Conservation (phyloP, 352 stramenopile species). For the Plasmopara halstedii region DNA sequence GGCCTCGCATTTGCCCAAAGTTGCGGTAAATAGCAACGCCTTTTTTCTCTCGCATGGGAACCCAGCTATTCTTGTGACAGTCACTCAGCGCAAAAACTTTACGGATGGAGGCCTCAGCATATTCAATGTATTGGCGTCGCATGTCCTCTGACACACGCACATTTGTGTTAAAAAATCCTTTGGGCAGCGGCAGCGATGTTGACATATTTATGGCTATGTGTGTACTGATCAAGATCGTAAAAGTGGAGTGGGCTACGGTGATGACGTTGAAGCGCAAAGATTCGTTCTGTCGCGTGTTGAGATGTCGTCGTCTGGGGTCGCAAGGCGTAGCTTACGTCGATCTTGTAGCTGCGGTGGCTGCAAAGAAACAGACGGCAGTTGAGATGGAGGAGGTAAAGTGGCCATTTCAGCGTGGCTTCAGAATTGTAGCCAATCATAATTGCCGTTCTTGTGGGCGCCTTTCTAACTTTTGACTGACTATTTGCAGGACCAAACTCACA, state of each 20-base stretch:
- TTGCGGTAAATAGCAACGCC: conserved; percentile 73
- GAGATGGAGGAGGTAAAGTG: conserved; percentile 6
- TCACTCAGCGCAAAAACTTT: conserved; percentile 79
- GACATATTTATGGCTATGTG: conserved; percentile 23
- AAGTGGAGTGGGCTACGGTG: conserved; percentile 5
- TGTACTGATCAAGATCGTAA: conserved; percentile 7
- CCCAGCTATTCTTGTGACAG: conserved; percentile 77
- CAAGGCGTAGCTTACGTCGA: conserved; percentile 10
- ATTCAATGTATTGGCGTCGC: conserved; percentile 72
- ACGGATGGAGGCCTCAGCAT: conserved; percentile 70
- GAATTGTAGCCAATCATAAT: conserved; percentile 16
- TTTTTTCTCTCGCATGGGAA: conserved; percentile 81
- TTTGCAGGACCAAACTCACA: neutral
- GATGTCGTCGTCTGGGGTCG: conserved; percentile 17
- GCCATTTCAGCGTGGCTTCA: conserved; percentile 2
- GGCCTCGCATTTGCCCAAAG: conserved; percentile 49
- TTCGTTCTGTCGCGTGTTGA: conserved; percentile 19
- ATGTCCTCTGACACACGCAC: conserved; percentile 57
- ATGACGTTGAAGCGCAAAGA: conserved; percentile 6
- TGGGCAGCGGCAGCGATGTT: conserved; percentile 59
- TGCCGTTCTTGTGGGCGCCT: neutral
- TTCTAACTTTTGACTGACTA: conserved; percentile 19
- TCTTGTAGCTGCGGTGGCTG: conserved; percentile 14
- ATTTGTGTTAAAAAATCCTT: conserved; percentile 70
- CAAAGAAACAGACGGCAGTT: conserved; percentile 9